These are phyloP conservation scores for Dissophora globulifera DNA, from an alignment of 192 early-diverging fungal genomes.

Conservation along the genomic window DNA sequence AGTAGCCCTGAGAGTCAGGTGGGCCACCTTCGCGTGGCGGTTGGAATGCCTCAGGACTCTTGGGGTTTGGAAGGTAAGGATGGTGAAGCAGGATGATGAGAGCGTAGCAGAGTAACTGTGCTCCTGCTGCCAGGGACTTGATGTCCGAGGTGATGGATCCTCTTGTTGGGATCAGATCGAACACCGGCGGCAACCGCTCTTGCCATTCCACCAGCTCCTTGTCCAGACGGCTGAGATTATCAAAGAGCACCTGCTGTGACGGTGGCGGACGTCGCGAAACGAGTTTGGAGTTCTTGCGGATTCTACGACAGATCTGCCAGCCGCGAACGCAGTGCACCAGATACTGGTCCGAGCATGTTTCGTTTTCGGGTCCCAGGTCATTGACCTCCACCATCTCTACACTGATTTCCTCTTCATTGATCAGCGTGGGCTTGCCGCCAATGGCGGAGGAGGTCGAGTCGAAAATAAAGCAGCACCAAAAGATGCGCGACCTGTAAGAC, in stretches of 20 bases:
- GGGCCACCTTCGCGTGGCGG: constrained; percentile 11
- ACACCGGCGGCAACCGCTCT: constrained; percentile 28
- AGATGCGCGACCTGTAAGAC: constrained; percentile 37
- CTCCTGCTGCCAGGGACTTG: constrained; percentile 26
- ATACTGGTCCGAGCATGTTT: constrained; percentile 42
- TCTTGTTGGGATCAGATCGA: constrained; percentile 34
- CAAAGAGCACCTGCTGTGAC: constrained; percentile 16
- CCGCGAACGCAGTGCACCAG: constrained; percentile 38
- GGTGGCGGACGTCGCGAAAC: constrained; percentile 23
- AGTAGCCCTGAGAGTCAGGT: constrained; percentile 50
- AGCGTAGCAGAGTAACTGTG: constrained; percentile 46
- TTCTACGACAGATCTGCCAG: constrained; percentile 49
- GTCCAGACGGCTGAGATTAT: constrained; percentile 36
- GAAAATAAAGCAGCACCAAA: constrained; percentile 46
- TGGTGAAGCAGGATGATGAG: constrained; percentile 49
- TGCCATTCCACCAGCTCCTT: constrained; percentile 50
- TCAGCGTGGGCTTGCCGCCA: constrained; percentile 44
- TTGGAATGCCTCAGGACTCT: constrained; percentile 48
- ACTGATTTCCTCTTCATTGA: constrained; percentile 47
- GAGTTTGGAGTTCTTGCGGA: constrained; percentile 48
- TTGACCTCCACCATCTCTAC: constrained; percentile 28
- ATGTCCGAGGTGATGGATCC: constrained; percentile 35
- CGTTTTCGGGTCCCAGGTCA: constrained; percentile 41
- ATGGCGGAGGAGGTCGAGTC: constrained; percentile 48
- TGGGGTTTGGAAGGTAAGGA: constrained; percentile 49